These are phyloP conservation scores for Penicillium janthinellum DNA, from an alignment of 2,329 filamentous ascomycete genomes.

Conservation along the genomic window DNA sequence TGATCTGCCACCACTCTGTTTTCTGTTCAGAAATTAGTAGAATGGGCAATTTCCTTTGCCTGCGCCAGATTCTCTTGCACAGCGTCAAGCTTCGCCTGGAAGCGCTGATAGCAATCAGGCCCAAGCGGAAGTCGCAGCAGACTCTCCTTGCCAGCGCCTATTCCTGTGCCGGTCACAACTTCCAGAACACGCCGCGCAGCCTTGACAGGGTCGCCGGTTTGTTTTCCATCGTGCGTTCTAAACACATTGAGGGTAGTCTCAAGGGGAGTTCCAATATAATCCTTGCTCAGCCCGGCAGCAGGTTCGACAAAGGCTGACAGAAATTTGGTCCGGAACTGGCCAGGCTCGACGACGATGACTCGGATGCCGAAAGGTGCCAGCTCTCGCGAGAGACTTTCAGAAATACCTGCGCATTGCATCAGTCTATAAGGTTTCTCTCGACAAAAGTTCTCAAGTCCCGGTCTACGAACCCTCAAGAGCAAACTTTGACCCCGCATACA, in stretches of 20 bases:
- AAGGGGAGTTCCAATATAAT: slow-evolving; percentile 24
- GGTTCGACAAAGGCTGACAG: slow-evolving; percentile 16
- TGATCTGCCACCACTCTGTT: background rate
- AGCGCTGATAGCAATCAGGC: slow-evolving; percentile 26
- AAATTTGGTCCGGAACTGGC: slow-evolving; percentile 31
- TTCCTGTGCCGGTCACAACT: slow-evolving; percentile 27
- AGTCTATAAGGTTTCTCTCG: background rate
- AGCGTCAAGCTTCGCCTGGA: slow-evolving; percentile 21
- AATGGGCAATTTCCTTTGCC: slow-evolving; percentile 20
- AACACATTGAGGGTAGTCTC: slow-evolving; percentile 15
- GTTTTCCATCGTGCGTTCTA: slow-evolving; percentile 18
- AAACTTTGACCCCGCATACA: slow-evolving; percentile 34
- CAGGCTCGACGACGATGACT: slow-evolving; percentile 30
- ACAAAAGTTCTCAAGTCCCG: background rate
- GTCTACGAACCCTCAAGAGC: slow-evolving; percentile 30
- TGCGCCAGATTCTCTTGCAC: slow-evolving; percentile 20
- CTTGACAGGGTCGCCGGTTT: slow-evolving; percentile 32
- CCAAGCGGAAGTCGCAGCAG: slow-evolving; percentile 32
- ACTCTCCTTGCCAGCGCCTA: slow-evolving; percentile 26
- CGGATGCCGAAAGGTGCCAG: slow-evolving; percentile 31
- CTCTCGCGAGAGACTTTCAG: slow-evolving; percentile 28
- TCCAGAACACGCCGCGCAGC: slow-evolving; percentile 30
- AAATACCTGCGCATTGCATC: slow-evolving; percentile 20
- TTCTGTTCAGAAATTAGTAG: slow-evolving; percentile 11
- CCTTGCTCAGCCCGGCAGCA: slow-evolving; percentile 21